Base-by-base conservation (phyloP, 164 flowering plant genomes). In the Chimonanthus praecox region DNA sequence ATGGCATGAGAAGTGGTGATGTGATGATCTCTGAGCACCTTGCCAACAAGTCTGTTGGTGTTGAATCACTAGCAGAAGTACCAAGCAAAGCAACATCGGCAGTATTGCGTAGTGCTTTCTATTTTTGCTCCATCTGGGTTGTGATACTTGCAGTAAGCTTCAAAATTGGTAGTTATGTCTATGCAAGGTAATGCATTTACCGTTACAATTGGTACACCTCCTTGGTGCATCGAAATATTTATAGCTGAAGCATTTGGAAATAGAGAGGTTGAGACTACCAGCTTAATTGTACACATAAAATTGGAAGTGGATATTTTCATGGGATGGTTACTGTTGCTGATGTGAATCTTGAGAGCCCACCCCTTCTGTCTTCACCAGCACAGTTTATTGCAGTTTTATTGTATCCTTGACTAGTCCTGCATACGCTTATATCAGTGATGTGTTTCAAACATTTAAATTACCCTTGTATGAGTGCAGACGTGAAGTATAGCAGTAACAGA, bases 61-160 rank as follows among this genome's bases (percentile, higher is more conserved):
- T 77, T 54, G 60, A 66, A 15, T 48, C 68, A 15, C 44, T 74
- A 64, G 54, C 71, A 61, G 76, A 74, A 4, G 11, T 77, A n/a
- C 75, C 83, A 0, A 73, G 83, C 74, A 88, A 85, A 84, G 77
- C 81, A 4, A 67, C 69, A 11, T 74, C 82, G 0, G 45, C 77
- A 16, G 68, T 82, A 49, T 49, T 83, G 15, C 72, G 84, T 21
- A 71, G 80, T 58, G 76, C 80, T 70, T 75, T 82, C 63, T 81
- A 74, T 77, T 78, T 84, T 3, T 72, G 83, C 73, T 81, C 81
- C 73, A 67, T 87, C 16, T 88, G 83, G 85, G 82, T 85, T 51
- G 71, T 85, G 62, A 69, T 88, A 48, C 79, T 87, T 60, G 82
- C 88, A 16, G 73, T 81, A 68, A 83, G 88, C 73, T 83, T 63